Conservation (phyloP, 2,329 filamentous ascomycete genomes). For the Apiospora phragmitis region DNA sequence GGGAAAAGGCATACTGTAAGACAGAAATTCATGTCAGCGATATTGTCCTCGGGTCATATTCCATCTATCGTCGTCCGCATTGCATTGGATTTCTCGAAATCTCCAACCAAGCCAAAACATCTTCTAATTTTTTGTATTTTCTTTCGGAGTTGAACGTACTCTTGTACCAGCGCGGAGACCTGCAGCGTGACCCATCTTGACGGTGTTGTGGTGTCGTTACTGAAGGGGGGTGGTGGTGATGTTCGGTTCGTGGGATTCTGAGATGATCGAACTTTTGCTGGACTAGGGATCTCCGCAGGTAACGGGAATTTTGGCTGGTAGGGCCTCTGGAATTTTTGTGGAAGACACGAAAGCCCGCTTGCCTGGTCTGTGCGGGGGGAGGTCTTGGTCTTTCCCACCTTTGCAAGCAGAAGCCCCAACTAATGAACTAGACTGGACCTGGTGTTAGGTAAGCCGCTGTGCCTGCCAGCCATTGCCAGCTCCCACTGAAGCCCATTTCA, state of each 20-base stretch:
- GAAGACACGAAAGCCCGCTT: conserved; percentile 7
- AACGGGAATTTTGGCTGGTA: conserved; percentile 14
- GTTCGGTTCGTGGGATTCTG: conserved; percentile 16
- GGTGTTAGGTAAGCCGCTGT: not conserved
- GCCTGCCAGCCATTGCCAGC: conserved; percentile 1
- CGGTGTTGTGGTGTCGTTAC: conserved; percentile 47
- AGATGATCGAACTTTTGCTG: conserved; percentile 8
- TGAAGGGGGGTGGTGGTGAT: conserved; percentile 21
- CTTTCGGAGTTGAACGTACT: conserved; percentile 53
- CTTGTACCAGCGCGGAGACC: conserved; percentile 86
- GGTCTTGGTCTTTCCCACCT: not conserved
- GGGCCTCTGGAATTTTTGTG: conserved; percentile 19
- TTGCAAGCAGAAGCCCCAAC: not conserved
- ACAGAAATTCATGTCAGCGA: conserved; percentile 15
- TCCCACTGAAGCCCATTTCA: not conserved
- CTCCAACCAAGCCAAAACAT: not conserved
- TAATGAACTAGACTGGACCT: not conserved
- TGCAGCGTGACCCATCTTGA: conserved; percentile 82
- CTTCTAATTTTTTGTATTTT: not conserved
- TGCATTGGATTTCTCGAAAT: conserved; percentile 12
- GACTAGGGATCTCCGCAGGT: conserved; percentile 14
- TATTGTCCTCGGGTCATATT: not conserved
- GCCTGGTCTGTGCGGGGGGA: not conserved
- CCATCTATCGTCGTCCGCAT: not conserved
- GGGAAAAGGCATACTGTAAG: conserved; percentile 82